Base-by-base conservation (phyloP, 768 basidiomycete species). In the Leccinum imitatum region DNA sequence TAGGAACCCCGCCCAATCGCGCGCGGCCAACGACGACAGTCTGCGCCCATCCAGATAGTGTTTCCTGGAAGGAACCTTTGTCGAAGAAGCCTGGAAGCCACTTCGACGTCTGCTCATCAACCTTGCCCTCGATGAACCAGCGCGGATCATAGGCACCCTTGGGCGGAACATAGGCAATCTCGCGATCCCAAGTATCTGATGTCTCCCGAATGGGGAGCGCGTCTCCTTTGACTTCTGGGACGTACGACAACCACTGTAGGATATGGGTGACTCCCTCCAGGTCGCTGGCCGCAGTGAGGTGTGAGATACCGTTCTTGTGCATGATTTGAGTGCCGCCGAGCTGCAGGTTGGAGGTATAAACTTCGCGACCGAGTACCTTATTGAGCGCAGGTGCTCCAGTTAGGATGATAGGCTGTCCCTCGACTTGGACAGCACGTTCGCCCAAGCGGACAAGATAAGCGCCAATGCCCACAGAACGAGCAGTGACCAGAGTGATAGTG, bases 281-380 rank as follows among this genome's bases (percentile, higher is more conserved):
- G 72, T 99, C 97, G 72, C 94, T 98, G 67, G 85, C 85, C 35
- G 97, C 95, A 4, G 93, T 95, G 59, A 98, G 79, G 73, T 99
- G 97, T 5, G 96, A 97, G 57, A 98, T 92, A 76, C 97, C 97
- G 71, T 99, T 99, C 86, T 98, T 98, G 86, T 94, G 91, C 97
- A 99, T 98, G 80, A 99, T 98, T 71, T 99, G 97, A n/a, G 97
- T 98, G 57, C 97, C 97, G 63, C 97, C 97, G 60, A 99, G 91
- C 75, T 98, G 97, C 66, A 99, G 76, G 75, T 98, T 98, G 57
- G 95, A 97, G 9, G 97, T 98, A 74, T 99, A 98, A 50, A 99
- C 97, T 75, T 98, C 97, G 53, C 97, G 91, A 62, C 97, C 97
- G 47, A 99, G 87, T 6, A 99, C 97, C 77, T 99, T 98, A 84